Conservation (phyloP, 2,329 filamentous ascomycete genomes). For the Aspergillus tamarii region DNA sequence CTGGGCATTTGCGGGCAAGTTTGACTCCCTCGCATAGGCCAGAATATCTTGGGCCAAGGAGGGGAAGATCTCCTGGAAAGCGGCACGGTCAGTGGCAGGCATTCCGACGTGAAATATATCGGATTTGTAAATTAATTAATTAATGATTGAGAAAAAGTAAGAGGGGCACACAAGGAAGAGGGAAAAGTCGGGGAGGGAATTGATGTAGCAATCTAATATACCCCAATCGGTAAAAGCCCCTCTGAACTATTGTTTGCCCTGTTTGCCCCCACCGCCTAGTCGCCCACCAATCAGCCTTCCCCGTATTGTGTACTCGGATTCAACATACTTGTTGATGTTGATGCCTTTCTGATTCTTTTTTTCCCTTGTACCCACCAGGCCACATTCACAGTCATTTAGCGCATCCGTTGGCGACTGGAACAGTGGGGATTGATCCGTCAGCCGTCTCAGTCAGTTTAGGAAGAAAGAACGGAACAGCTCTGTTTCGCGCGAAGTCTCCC, state of each 20-base stretch:
- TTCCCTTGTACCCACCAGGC: background rate
- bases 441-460: background rate
- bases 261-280: slow-evolving; percentile 25
- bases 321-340: slow-evolving; percentile 1
- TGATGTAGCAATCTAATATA: slow-evolving; percentile 12
- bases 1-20: slow-evolving; percentile 76
- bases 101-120: slow-evolving; percentile 45
- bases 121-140: background rate
- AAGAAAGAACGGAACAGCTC: background rate
- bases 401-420: background rate
- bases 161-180: slow-evolving; percentile 5
- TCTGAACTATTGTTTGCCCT: slow-evolving; percentile 30
- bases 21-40: slow-evolving; percentile 77
- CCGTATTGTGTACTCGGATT: slow-evolving; percentile 1
- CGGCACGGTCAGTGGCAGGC: slow-evolving; percentile 69
- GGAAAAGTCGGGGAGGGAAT: slow-evolving; percentile 5
- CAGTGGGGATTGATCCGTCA: background rate
- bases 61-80: slow-evolving; percentile 90
- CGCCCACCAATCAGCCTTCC: slow-evolving; percentile 20
- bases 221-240: slow-evolving; percentile 16
- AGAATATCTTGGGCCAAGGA: slow-evolving; percentile 81
- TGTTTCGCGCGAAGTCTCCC: background rate
- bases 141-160: background rate
- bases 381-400: background rate
- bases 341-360: slow-evolving; percentile 9